phyloP scores from a whole-genome alignment of 768 basidiomycete genomes.

The Porphyrellus cyaneotinctus region DNA sequence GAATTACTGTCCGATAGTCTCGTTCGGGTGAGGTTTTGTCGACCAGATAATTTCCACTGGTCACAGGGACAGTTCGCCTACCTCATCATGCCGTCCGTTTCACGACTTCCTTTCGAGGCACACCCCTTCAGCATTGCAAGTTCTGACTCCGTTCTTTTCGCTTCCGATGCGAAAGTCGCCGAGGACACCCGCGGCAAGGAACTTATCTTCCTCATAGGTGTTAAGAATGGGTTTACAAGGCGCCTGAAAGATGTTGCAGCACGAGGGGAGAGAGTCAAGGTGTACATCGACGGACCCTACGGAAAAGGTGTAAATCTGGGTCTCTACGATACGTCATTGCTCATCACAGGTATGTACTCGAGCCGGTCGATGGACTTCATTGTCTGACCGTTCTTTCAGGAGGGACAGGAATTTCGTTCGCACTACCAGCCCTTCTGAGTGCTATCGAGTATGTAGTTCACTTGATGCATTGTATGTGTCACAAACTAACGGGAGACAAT shows the following conservation, averaged over 20 bases:
- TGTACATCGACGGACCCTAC: constrained; percentile 57
- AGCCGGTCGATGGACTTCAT: neutral
- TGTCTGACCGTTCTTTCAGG: constrained; percentile 25
- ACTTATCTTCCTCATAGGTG: constrained; percentile 53
- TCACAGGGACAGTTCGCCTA: constrained; percentile 50
- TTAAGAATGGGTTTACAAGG: constrained; percentile 54
- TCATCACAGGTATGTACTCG: constrained; percentile 41
- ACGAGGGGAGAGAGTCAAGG: constrained; percentile 34
- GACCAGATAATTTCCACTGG: constrained; percentile 46
- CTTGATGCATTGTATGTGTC: neutral
- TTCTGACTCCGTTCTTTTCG: constrained; percentile 22
- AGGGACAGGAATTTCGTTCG: constrained; percentile 49
- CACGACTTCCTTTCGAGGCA: constrained; percentile 41
- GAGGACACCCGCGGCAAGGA: constrained; percentile 29
- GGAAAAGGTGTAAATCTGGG: constrained; percentile 37
- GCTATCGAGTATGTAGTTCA: constrained; percentile 35
- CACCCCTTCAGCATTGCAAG: constrained; percentile 57
- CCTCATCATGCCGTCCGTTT: constrained; percentile 35
- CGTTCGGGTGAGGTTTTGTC: constrained; percentile 42
- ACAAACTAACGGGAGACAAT: neutral
- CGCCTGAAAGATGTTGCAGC: constrained; percentile 35
- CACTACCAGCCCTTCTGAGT: constrained; percentile 42
- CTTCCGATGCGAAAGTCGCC: neutral
- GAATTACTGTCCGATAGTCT: constrained; percentile 41
- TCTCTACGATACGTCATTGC: constrained; percentile 39